Base-by-base conservation (phyloP, 768 basidiomycete species). In the Collybia nuda region DNA sequence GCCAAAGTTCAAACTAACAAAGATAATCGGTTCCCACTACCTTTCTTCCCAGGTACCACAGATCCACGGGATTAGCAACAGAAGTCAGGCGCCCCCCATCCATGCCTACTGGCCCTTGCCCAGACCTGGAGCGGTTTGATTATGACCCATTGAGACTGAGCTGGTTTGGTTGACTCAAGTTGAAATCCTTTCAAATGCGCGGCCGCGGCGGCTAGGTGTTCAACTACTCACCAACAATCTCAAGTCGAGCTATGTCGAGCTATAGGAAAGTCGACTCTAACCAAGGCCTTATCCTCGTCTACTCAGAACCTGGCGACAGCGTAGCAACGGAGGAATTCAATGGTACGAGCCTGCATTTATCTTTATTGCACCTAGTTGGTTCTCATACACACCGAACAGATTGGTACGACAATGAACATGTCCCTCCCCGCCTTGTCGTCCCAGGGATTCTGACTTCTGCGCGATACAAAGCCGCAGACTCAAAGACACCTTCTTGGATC, bases 341-440 rank as follows among this genome's bases (percentile, higher is more conserved):
- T 28, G 43, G 43, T 44, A 24, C 15, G 17, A 40, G 18, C 9
- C 23, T 29, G 29, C 6, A 39, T 17, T 19, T 36, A 15, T 47
- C 29, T 21, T 2, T 26, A 29, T 47, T 32, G 32, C 32, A 14
- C 32, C 32, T 32, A 14, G 6, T 11, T 11, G 14, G 12, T 14
- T 32, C 3, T 32, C 12, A 32, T 14, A 6, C 9, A 11, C 12
- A 14, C 6, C 9, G 32, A 14, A 32, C 6, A 71, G 69, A 67
- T 26, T 71, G 67, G 67, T 69, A 67, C 54, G 62, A 68, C 36
- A 61, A 53, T 14, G 69, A 71, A 51, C 69, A 71, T 42, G 57
- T 58, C 37, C 65, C 68, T 12, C 55, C 58, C 23, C 63, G 68
- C 19, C 42, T 68, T 9, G 60, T 61, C 3, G 51, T 69, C 5